phyloP scores from a whole-genome alignment of 73 alveolate species.

The Blepharisma japonicum region DNA sequence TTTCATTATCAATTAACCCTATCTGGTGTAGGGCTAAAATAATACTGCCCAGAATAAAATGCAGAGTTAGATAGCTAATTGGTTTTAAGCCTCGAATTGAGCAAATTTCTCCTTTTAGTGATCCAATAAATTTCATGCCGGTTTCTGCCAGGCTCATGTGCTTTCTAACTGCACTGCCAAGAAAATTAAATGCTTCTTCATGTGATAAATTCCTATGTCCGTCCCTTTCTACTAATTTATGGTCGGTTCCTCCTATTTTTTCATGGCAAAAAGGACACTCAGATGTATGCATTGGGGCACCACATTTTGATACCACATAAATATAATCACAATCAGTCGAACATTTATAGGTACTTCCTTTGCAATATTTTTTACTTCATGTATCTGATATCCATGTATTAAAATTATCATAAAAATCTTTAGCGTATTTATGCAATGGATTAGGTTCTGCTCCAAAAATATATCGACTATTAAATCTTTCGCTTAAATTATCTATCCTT shows the following conservation, averaged over 20 bases:
- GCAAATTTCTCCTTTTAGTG: neutral
- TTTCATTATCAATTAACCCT: neutral
- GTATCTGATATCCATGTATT: neutral
- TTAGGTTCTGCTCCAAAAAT: constrained; percentile 12
- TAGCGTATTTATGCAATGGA: neutral
- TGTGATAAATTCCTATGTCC: constrained; percentile 30
- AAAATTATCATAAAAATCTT: neutral
- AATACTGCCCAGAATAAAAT: neutral
- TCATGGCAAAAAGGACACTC: constrained; percentile 28
- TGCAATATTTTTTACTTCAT: neutral
- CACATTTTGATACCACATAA: constrained; percentile 22
- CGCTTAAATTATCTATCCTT: neutral
- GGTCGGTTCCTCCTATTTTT: constrained; percentile 27
- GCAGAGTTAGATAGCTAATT: neutral
- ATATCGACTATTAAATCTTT: neutral
- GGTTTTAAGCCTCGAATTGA: neutral
- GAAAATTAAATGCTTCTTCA: constrained; percentile 10
- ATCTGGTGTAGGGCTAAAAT: neutral
- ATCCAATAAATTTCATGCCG: neutral
- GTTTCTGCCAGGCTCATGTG: neutral
- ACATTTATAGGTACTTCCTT: constrained; percentile 21
- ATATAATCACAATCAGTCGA: constrained; percentile 21
- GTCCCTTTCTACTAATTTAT: neutral
- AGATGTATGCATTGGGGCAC: neutral
- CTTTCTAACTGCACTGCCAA: neutral